Conservation (phyloP, 345 rosid genomes). For the Capsella bursapastoris region DNA sequence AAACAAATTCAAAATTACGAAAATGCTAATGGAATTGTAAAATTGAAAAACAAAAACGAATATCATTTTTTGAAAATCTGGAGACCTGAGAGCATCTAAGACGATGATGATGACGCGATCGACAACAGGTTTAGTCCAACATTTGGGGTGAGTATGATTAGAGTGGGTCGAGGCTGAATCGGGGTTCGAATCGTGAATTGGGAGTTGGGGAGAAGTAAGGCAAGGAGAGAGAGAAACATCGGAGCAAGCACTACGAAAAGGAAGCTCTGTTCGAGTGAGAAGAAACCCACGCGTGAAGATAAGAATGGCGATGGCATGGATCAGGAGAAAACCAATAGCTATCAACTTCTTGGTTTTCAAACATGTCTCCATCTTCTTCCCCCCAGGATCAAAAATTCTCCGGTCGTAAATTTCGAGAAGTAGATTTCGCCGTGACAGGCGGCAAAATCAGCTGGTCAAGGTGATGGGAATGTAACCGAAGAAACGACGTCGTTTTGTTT, state of each 20-base stretch:
- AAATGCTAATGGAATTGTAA: neutral
- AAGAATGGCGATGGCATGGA: slow-evolving; percentile 65
- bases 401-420: neutral
- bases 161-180: neutral
- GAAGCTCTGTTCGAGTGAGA: slow-evolving; percentile 93
- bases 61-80: neutral
- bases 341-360: slow-evolving; percentile 40
- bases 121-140: slow-evolving; percentile 78
- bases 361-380: slow-evolving; percentile 39
- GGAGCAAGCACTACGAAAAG: slow-evolving; percentile 66
- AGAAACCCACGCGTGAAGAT: slow-evolving; percentile 86
- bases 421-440: slow-evolving; percentile 25
- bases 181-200: slow-evolving; percentile 1
- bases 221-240: slow-evolving; percentile 75
- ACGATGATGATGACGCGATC: slow-evolving; percentile 75
- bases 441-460: neutral
- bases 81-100: slow-evolving; percentile 81
- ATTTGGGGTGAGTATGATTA: slow-evolving; percentile 34
- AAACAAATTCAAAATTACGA: neutral
- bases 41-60: neutral
- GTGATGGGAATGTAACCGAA: neutral
- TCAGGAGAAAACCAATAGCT: slow-evolving; percentile 43
- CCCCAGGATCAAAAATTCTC: neutral
- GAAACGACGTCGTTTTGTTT: neutral
- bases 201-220: slow-evolving; percentile 36